Evolutionary conservation across 805 yeast species (phyloP).

Genomic region (Ogataea corticis): DNA sequence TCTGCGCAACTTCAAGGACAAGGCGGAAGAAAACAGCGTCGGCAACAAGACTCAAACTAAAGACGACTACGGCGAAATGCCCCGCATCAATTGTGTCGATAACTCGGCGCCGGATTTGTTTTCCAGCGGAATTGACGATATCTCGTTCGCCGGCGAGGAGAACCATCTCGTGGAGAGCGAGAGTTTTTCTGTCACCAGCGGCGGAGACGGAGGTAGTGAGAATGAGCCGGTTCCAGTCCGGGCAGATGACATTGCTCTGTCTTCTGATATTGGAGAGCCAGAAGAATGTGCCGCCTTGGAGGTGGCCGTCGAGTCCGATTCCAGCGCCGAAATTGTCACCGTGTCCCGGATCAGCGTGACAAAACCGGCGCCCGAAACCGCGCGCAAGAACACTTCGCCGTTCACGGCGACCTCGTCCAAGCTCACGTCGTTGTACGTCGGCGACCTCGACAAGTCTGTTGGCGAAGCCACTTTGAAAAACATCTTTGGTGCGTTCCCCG

Average conservation of each 20-base stretch:
- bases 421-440: conserved; percentile 53
- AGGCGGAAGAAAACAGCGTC: background rate
- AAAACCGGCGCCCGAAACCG: conserved; percentile 1
- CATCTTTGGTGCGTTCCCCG: conserved; percentile 43
- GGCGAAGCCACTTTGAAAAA: conserved; percentile 49
- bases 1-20: conserved; percentile 16
- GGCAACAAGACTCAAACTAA: background rate
- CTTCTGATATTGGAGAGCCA: conserved; percentile 5
- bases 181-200: conserved; percentile 3
- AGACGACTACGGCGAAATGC: conserved; percentile 3
- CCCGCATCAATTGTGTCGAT: conserved; percentile 18
- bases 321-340: conserved; percentile 23
- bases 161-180: background rate
- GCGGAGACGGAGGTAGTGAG: background rate
- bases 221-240: background rate
- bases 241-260: background rate
- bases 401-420: conserved; percentile 9
- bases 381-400: conserved; percentile 1
- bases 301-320: conserved; percentile 16
- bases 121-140: conserved; percentile 10
- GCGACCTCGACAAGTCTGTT: conserved; percentile 54
- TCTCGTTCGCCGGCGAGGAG: conserved; percentile 7
- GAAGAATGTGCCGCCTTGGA: background rate
- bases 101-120: conserved; percentile 5
- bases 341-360: conserved; percentile 7